Conservation (phyloP, 73 alveolate genomes). For the Durusdinium trenchii region DNA sequence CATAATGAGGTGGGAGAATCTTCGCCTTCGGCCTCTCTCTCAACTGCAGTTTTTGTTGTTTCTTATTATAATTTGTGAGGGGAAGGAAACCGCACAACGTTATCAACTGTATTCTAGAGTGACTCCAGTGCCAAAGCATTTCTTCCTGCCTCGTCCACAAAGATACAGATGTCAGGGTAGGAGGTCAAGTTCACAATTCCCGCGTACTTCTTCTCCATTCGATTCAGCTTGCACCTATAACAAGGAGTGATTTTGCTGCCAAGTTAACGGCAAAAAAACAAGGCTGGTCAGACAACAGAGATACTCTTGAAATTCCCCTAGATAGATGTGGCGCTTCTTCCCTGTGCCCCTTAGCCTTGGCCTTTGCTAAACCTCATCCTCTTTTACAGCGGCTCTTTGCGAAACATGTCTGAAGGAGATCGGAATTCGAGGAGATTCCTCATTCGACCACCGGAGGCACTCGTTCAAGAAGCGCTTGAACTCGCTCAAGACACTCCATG, state of each 20-base stretch:
- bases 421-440: neutral
- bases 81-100: too few relatives aligned
- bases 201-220: constrained; percentile 53
- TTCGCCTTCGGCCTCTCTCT: too few relatives aligned
- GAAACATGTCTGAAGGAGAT: too few relatives aligned
- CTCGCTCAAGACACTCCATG: constrained; percentile 45
- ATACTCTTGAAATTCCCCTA: neutral
- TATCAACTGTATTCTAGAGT: too few relatives aligned
- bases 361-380: neutral
- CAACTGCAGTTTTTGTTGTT: too few relatives aligned
- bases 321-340: neutral
- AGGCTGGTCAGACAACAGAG: neutral
- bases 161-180: constrained; percentile 77
- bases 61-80: too few relatives aligned
- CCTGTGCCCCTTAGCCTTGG: neutral
- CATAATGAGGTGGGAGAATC: too few relatives aligned
- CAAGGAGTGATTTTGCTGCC: neutral
- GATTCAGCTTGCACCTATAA: constrained; percentile 69
- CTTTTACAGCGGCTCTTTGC: too few relatives aligned
- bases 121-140: too few relatives aligned
- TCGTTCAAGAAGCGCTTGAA: constrained; percentile 61
- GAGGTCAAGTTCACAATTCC: constrained; percentile 60
- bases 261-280: neutral
- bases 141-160: constrained; percentile 48
- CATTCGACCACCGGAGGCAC: neutral